Evolutionary conservation across 2,329 filamentous ascomycete species (phyloP).

Genomic region (Botrytis fabae): DNA sequence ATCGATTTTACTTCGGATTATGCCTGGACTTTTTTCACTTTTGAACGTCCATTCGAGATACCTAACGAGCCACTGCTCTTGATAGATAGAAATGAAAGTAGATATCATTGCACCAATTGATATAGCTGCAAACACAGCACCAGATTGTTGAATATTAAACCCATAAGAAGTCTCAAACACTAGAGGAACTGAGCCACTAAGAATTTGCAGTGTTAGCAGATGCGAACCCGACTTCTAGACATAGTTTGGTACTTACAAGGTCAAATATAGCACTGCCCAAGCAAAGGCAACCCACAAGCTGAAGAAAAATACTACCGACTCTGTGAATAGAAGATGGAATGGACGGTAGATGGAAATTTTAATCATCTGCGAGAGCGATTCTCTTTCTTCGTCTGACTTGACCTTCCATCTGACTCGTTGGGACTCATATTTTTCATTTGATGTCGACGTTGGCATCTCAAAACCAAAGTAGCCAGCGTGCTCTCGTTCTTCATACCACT

Average conservation of each 20-base stretch:
- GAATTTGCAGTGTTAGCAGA: background rate
- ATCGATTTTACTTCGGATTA: slow-evolving; percentile 31
- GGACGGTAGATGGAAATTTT: slow-evolving; percentile 72
- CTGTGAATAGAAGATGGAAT: slow-evolving; percentile 74
- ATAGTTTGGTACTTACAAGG: slow-evolving; percentile 50
- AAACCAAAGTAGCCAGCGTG: slow-evolving; percentile 51
- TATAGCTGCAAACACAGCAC: slow-evolving; percentile 73
- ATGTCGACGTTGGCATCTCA: slow-evolving; percentile 43
- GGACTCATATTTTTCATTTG: slow-evolving; percentile 36
- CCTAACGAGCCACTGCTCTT: slow-evolving; percentile 64
- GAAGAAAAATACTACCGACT: slow-evolving; percentile 82
- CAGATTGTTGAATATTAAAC: slow-evolving; percentile 67
- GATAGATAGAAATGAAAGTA: slow-evolving; percentile 68
- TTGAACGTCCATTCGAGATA: slow-evolving; percentile 42
- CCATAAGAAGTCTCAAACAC: slow-evolving; percentile 68
- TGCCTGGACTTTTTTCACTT: slow-evolving; percentile 25
- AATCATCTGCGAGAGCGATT: slow-evolving; percentile 68
- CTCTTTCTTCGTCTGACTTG: slow-evolving; percentile 73
- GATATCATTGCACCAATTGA: slow-evolving; percentile 65
- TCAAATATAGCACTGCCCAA: slow-evolving; percentile 86
- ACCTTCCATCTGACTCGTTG: slow-evolving; percentile 77
- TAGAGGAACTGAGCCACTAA: slow-evolving; percentile 67
- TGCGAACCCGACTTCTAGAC: background rate
- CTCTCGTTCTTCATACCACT: slow-evolving; percentile 77
- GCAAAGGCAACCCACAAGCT: slow-evolving; percentile 86